phyloP scores from a whole-genome alignment of 257 asterid species.

The Primulina huaijiensis region DNA sequence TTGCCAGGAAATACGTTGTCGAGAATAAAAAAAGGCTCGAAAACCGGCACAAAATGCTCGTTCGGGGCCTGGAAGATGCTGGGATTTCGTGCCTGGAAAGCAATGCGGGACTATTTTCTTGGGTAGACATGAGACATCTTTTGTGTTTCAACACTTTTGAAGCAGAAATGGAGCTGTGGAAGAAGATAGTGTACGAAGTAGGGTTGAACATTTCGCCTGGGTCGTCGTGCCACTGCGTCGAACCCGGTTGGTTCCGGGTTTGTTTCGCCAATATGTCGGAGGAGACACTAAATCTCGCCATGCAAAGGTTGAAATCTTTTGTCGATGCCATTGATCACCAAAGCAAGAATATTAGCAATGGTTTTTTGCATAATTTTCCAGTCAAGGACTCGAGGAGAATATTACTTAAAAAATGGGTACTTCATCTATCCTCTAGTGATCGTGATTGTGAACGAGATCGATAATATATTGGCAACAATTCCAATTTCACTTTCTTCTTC shows the following conservation, averaged over 20 bases:
- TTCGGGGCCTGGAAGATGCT: slow-evolving; percentile 19
- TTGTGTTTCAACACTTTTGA: slow-evolving; percentile 16
- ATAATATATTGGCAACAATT: background rate
- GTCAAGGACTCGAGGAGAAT: slow-evolving; percentile 18
- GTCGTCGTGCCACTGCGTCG: slow-evolving; percentile 23
- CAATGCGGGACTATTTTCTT: slow-evolving; percentile 25
- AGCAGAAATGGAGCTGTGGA: slow-evolving; percentile 26
- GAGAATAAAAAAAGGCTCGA: slow-evolving; percentile 24
- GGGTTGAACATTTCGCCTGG: slow-evolving; percentile 26
- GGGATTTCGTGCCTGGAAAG: slow-evolving; percentile 23
- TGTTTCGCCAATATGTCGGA: slow-evolving; percentile 27
- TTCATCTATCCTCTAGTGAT: slow-evolving; percentile 24
- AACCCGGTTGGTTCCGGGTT: slow-evolving; percentile 26
- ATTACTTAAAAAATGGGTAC: slow-evolving; percentile 23
- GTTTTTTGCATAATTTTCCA: background rate
- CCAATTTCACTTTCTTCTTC: too few relatives aligned
- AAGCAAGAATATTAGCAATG: background rate
- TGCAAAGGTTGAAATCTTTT: slow-evolving; percentile 14
- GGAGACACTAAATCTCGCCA: slow-evolving; percentile 20
- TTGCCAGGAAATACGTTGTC: slow-evolving; percentile 17
- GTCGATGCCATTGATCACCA: background rate
- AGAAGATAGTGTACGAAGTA: slow-evolving; percentile 22
- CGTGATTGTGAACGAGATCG: slow-evolving; percentile 21
- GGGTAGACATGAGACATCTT: slow-evolving; percentile 29
- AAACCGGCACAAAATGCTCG: slow-evolving; percentile 21